phyloP scores from a whole-genome alignment of 176 grass and related monocot species.

The Cenchrus fungigraminus region DNA sequence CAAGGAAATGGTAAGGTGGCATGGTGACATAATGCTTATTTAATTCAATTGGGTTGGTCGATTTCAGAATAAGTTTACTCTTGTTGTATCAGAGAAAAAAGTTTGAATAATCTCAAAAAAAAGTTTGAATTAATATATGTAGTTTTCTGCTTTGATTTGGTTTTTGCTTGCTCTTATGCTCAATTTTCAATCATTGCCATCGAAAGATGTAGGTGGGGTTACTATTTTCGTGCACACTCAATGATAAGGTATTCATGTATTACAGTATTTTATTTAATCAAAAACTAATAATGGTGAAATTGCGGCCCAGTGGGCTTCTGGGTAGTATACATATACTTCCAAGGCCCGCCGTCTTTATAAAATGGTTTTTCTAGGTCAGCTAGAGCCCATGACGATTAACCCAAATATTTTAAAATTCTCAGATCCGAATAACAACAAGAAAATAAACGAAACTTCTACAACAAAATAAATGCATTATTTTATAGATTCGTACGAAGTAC shows the following conservation, averaged over 20 bases:
- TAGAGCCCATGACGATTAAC: not conserved
- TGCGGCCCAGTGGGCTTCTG: slow-evolving; percentile 7
- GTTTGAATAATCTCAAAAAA: not conserved
- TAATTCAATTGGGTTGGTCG: not conserved
- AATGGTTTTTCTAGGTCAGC: not conserved
- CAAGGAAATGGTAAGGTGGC: not conserved
- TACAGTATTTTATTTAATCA: not conserved
- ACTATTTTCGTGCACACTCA: not conserved
- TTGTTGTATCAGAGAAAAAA: not conserved
- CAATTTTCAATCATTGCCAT: not conserved
- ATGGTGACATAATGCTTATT: not conserved
- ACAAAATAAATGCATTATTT: not conserved
- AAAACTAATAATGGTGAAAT: not conserved
- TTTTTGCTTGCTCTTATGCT: not conserved
- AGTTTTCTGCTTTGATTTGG: not conserved
- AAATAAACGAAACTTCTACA: not conserved
- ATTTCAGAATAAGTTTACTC: too few relatives aligned
- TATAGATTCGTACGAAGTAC: not conserved
- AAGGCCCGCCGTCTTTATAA: not conserved
- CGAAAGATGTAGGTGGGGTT: not conserved
- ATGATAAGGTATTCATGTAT: slow-evolving; percentile 1
- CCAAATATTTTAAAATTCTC: not conserved
- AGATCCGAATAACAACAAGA: not conserved
- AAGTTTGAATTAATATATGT: not conserved
- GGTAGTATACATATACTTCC: not conserved